phyloP scores from a whole-genome alignment of 1,284 basidiomycete genomes.

The Vanrija sp. region DNA sequence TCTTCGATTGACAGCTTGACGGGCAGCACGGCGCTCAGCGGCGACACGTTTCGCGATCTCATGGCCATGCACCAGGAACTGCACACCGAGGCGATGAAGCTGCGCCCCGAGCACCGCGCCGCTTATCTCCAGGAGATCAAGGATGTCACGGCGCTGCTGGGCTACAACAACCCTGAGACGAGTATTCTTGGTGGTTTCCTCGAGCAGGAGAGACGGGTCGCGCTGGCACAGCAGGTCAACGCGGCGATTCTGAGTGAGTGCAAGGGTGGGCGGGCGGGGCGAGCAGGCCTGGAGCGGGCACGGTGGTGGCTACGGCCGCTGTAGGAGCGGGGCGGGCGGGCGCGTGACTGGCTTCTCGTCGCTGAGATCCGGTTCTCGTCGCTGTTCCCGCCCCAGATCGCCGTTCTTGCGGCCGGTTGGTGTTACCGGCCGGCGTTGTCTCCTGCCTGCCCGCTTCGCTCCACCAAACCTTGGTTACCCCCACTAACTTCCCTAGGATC shows the following conservation, averaged over 20 bases:
- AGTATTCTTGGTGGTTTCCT: constrained; percentile 44
- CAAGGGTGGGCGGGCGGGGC: background rate
- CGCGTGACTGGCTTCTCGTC: background rate
- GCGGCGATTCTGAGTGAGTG: constrained; percentile 46
- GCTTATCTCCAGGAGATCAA: constrained; percentile 45
- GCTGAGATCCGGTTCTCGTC: no score
- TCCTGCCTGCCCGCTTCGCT: background rate
- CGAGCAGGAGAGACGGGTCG: constrained; percentile 40
- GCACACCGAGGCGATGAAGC: constrained; percentile 34
- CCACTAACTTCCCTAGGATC: constrained; percentile 19
- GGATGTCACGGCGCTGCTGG: constrained; percentile 45
- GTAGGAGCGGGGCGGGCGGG: background rate
- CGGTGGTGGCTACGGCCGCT: background rate
- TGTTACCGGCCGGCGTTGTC: background rate
- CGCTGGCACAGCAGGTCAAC: constrained; percentile 46
- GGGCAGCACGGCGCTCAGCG: constrained; percentile 19
- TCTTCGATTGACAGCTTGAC: constrained; percentile 23
- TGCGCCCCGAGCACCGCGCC: constrained; percentile 33
- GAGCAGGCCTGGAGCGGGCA: background rate
- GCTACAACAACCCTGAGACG: constrained; percentile 45
- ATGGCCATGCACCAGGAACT: constrained; percentile 32
- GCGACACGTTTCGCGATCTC: constrained; percentile 18
- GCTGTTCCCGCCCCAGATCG: background rate
- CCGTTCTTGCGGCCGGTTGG: background rate
- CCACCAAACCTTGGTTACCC: background rate